Conservation (phyloP, 805 yeast genomes). For the Yarrowia divulgata region DNA sequence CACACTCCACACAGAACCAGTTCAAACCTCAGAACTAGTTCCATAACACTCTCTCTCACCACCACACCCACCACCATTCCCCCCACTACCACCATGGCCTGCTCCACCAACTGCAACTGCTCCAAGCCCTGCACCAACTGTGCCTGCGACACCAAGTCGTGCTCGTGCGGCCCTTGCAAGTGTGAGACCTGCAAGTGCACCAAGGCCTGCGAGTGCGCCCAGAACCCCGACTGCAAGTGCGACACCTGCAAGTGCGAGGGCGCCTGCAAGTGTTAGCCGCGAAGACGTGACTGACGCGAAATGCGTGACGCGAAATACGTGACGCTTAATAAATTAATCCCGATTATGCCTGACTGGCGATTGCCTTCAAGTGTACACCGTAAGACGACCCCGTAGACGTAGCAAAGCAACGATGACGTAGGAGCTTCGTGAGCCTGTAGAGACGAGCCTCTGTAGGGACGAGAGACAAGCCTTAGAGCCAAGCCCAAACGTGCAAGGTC, state of each 20-base stretch:
- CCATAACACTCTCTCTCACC: background rate
- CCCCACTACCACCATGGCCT: conserved; percentile 23
- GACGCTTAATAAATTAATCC: no score
- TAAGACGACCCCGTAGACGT: no score
- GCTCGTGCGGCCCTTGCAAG: conserved; percentile 31
- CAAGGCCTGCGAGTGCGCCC: conserved; percentile 34
- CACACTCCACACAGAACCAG: background rate
- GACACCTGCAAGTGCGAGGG: conserved; percentile 38
- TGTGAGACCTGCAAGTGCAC: conserved; percentile 28
- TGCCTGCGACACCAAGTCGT: conserved; percentile 34
- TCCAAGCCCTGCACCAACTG: conserved; percentile 40
- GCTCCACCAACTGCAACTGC: conserved; percentile 41
- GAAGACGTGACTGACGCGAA: no score
- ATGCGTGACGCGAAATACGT: no score
- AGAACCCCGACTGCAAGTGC: conserved; percentile 36
- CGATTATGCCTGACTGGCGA: no score
- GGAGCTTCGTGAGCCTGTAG: no score
- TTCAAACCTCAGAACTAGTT: background rate
- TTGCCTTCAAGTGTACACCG: no score
- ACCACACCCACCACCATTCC: background rate
- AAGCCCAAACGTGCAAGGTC: no score
- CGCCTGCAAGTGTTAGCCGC: conserved; percentile 39
- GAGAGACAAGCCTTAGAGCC: no score
- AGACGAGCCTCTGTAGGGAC: no score
- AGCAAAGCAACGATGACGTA: no score